Percentiles rank a stretch among this genome's conserved stretches.
phyloP scores from a whole-genome alignment of 768 basidiomycete genomes.

The Mycena haematopus region DNA sequence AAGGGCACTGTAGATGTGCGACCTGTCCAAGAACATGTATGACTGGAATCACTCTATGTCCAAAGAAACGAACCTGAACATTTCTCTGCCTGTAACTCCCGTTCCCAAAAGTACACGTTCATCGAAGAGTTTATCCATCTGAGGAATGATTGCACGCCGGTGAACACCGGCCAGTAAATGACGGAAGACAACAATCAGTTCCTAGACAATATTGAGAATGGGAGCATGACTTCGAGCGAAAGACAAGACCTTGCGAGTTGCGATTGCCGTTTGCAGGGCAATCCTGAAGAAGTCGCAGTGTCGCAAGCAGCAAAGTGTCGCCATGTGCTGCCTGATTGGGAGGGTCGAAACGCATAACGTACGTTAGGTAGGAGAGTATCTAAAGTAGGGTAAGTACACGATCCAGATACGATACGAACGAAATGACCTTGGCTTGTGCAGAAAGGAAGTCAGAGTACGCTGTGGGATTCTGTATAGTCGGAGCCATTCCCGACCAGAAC shows the following conservation, averaged over 20 bases:
- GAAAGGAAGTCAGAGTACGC: conserved; percentile 85
- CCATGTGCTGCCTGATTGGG: conserved; percentile 75
- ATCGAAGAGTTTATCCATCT: conserved; percentile 89
- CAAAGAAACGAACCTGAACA: conserved; percentile 62
- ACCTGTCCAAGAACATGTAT: conserved; percentile 47
- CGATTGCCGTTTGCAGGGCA: conserved; percentile 87
- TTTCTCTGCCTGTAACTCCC: conserved; percentile 84
- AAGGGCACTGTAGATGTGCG: conserved; percentile 84
- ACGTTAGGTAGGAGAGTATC: conserved; percentile 93
- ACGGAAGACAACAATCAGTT: conserved; percentile 90
- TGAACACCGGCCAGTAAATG: conserved; percentile 85
- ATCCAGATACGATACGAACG: neutral
- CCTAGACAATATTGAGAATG: conserved; percentile 52
- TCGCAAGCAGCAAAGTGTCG: conserved; percentile 79
- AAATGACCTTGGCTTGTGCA: conserved; percentile 86
- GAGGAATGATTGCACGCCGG: conserved; percentile 76
- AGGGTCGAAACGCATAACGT: conserved; percentile 72
- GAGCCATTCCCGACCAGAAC: conserved; percentile 84
- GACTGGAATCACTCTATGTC: conserved; percentile 2
- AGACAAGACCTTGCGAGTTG: conserved; percentile 74
- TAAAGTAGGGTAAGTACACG: conserved; percentile 38
- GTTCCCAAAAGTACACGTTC: conserved; percentile 89
- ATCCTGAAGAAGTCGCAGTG: conserved; percentile 90
- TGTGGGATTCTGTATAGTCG: conserved; percentile 70
- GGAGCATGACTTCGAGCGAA: neutral